Evolutionary conservation across 2,329 filamentous ascomycete genomes (phyloP).

Genomic region (Didymella pinodella): DNA sequence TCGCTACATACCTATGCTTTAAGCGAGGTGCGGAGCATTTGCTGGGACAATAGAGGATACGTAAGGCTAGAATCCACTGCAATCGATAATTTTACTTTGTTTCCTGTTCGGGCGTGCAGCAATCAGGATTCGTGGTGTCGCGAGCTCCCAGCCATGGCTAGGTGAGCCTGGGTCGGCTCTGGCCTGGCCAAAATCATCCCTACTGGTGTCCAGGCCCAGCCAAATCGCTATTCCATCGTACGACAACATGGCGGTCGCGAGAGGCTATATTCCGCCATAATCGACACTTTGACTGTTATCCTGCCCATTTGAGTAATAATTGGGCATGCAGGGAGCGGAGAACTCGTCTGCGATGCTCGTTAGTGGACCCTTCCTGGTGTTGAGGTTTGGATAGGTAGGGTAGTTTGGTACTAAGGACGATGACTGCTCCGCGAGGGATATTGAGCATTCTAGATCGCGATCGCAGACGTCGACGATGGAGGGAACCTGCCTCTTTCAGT

Average conservation of each 20-base stretch:
- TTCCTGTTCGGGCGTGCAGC: not conserved
- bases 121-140: not conserved
- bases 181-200: not conserved
- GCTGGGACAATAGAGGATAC: not conserved
- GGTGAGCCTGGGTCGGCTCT: not conserved
- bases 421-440: not conserved
- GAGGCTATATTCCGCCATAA: not conserved
- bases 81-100: not conserved
- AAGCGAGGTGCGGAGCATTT: not conserved
- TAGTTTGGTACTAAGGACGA: not conserved
- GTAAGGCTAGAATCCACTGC: not conserved
- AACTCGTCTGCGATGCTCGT: not conserved
- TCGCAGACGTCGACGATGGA: not conserved
- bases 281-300: not conserved
- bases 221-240: not conserved
- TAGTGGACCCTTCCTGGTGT: not conserved
- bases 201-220: not conserved
- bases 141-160: not conserved
- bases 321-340: not conserved
- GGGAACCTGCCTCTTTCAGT: not conserved
- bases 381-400: not conserved
- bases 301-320: not conserved
- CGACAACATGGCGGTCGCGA: not conserved
- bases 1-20: not conserved
- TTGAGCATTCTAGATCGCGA: not conserved